phyloP scores from a whole-genome alignment of 2,329 filamentous ascomycete genomes.

The Cercospora sp. region DNA sequence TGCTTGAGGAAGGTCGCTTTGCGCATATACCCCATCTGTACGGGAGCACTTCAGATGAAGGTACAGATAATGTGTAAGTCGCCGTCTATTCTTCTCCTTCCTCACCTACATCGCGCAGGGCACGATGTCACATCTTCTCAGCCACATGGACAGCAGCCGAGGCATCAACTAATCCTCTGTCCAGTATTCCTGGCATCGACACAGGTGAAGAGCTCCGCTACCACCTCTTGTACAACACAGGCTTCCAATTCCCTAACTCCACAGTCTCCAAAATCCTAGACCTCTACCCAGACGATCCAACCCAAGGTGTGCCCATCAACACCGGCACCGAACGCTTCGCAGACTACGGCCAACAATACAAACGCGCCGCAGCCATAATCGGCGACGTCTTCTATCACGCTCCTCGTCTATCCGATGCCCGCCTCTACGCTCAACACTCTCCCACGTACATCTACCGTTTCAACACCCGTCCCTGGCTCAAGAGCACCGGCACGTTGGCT shows the following conservation, averaged over 20 bases:
- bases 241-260: slow-evolving; percentile 26
- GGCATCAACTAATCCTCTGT: background rate
- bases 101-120: too few relatives aligned
- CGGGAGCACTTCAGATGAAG: slow-evolving; percentile 67
- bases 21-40: slow-evolving; percentile 60
- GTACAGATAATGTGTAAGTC: slow-evolving; percentile 52
- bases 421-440: slow-evolving; percentile 52
- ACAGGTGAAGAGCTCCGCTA: slow-evolving; percentile 30
- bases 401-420: slow-evolving; percentile 54
- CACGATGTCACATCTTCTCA: too few relatives aligned
- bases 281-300: slow-evolving; percentile 54
- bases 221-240: slow-evolving; percentile 23
- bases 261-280: slow-evolving; percentile 24
- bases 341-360: slow-evolving; percentile 49
- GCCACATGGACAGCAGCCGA: too few relatives aligned
- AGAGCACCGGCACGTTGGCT: slow-evolving; percentile 28
- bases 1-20: slow-evolving; percentile 60
- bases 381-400: slow-evolving; percentile 60
- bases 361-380: slow-evolving; percentile 55
- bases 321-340: slow-evolving; percentile 39
- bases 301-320: slow-evolving; percentile 51
- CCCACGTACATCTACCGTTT: slow-evolving; percentile 64
- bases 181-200: slow-evolving; percentile 53
- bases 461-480: slow-evolving; percentile 54
- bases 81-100: too few relatives aligned